These are phyloP conservation scores for Candida namnaoensis DNA, from an alignment of 805 yeast species.

Conservation along the genomic window DNA sequence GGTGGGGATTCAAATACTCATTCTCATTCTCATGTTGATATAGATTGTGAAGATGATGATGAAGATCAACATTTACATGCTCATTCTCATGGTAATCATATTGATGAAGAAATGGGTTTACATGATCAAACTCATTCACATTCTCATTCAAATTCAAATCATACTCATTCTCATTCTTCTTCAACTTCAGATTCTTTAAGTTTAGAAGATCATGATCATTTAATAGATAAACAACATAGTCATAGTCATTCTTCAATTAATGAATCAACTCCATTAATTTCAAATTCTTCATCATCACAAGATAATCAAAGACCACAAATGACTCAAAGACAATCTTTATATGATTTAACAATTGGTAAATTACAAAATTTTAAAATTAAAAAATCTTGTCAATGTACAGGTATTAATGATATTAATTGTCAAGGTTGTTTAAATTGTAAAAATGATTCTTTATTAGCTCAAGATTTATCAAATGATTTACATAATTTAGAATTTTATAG, in stretches of 20 bases:
- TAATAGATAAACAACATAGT: too few species aligned
- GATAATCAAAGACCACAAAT: too few species aligned
- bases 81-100: slow-evolving; percentile 1
- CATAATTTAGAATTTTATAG: slow-evolving; percentile 17
- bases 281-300: too few species aligned
- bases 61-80: slow-evolving; percentile 1
- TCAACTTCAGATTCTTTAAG: slow-evolving; percentile 3
- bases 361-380: too few species aligned
- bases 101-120: too few species aligned
- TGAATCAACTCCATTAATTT: too few species aligned
- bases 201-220: background rate
- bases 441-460: slow-evolving; percentile 6
- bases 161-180: slow-evolving; percentile 5
- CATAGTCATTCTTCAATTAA: too few species aligned
- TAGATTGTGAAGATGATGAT: slow-evolving; percentile 2
- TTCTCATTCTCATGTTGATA: slow-evolving; percentile 7
- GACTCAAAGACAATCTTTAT: slow-evolving; percentile 8
- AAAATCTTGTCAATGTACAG: too few species aligned
- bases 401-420: slow-evolving; percentile 14
- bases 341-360: slow-evolving; percentile 6
- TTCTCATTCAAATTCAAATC: slow-evolving; percentile 6
- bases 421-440: slow-evolving; percentile 10
- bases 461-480: slow-evolving; percentile 16
- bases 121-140: slow-evolving; percentile 3
- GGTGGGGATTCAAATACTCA: slow-evolving; percentile 24